Conservation (phyloP, 2,329 filamentous ascomycete genomes). For the Aureobasidium sp. region DNA sequence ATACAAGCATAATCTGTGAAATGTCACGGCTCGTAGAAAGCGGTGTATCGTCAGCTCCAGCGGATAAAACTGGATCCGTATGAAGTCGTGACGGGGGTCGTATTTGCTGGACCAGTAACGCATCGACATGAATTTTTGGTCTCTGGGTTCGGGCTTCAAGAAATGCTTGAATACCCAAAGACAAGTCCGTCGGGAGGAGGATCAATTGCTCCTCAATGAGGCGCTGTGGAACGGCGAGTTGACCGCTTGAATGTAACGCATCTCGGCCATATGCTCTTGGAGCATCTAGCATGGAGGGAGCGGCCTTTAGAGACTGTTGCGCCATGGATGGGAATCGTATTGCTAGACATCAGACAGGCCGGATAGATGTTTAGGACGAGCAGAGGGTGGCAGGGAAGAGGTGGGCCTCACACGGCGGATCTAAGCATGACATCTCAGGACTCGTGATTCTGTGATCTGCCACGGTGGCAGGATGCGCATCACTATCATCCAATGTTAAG, state of each 20-base stretch:
- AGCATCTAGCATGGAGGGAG: background rate
- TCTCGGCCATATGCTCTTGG: background rate
- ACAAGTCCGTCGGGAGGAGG: no score
- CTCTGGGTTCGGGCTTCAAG: background rate
- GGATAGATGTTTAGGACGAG: no score
- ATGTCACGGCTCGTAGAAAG: background rate
- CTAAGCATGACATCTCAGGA: no score
- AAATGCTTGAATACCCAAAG: background rate
- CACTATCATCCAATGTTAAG: no score
- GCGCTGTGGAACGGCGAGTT: background rate
- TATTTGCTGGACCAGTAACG: no score
- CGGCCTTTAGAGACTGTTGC: background rate
- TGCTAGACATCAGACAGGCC: no score
- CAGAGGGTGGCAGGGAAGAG: no score
- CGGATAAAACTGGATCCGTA: background rate
- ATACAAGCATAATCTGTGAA: background rate
- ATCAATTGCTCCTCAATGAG: no score
- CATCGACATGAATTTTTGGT: background rate
- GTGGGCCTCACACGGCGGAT: no score
- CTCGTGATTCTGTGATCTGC: no score
- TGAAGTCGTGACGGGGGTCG: background rate
- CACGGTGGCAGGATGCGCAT: no score
- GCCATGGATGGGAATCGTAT: no score
- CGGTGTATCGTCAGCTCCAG: background rate
- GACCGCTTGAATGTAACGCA: background rate